These are phyloP conservation scores for Neopestalotiopsis sp. DNA, from an alignment of 2,329 filamentous ascomycete species.

Conservation along the genomic window DNA sequence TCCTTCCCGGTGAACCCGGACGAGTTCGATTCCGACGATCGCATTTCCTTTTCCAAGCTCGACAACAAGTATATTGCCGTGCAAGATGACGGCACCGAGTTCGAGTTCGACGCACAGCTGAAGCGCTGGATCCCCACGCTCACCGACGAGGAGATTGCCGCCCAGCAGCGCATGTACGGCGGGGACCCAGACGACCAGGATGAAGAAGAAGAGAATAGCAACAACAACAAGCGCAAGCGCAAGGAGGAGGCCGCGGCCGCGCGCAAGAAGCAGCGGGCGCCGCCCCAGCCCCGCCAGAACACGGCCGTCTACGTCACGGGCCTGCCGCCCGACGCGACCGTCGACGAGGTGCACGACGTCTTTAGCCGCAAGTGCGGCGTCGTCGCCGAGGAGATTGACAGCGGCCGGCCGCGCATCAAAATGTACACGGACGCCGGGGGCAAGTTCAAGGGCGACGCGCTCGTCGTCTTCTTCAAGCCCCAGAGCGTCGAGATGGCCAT, in stretches of 20 bases:
- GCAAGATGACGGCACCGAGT: slow-evolving; percentile 83
- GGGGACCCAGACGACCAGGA: slow-evolving; percentile 35
- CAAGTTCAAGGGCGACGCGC: slow-evolving; percentile 89
- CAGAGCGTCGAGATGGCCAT: slow-evolving; percentile 90
- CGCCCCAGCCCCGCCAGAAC: slow-evolving; percentile 68
- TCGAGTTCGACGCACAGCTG: slow-evolving; percentile 75
- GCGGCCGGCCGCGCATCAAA: slow-evolving; percentile 86
- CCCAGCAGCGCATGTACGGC: slow-evolving; percentile 38
- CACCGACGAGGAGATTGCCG: slow-evolving; percentile 46
- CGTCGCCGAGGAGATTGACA: slow-evolving; percentile 93
- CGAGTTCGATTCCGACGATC: slow-evolving; percentile 77
- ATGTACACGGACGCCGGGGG: slow-evolving; percentile 85
- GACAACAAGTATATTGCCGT: slow-evolving; percentile 85
- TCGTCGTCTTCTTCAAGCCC: slow-evolving; percentile 93
- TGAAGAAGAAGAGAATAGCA: slow-evolving; percentile 38
- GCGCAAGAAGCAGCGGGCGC: slow-evolving; percentile 52
- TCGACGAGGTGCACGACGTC: slow-evolving; percentile 79
- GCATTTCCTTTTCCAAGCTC: slow-evolving; percentile 85
- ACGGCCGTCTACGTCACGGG: slow-evolving; percentile 93
- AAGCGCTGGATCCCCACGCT: slow-evolving; percentile 75
- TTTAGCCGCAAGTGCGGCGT: slow-evolving; percentile 88
- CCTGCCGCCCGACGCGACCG: slow-evolving; percentile 78
- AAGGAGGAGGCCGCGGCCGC: slow-evolving; percentile 35
- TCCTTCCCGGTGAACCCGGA: slow-evolving; percentile 64
- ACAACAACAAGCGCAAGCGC: slow-evolving; percentile 45